These are phyloP conservation scores for Cladosporium austrohemisphaericum DNA, from an alignment of 2,329 filamentous ascomycete genomes.

Conservation along the genomic window DNA sequence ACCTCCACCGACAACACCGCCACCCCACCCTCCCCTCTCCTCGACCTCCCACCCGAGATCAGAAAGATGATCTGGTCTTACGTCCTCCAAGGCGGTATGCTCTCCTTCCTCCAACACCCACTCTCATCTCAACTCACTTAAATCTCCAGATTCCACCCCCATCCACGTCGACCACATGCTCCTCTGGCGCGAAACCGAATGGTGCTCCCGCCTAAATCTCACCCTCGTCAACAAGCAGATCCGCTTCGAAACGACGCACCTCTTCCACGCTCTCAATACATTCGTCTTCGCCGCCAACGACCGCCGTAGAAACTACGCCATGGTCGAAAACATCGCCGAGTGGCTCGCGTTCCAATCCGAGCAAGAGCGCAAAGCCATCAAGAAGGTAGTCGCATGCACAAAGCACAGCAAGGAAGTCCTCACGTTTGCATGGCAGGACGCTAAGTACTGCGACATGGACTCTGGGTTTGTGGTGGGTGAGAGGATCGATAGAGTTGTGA, in stretches of 20 bases:
- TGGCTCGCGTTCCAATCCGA: neutral
- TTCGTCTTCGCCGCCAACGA: constrained; percentile 1
- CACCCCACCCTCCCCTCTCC: neutral
- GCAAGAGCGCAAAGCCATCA: neutral
- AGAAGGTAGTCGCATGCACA: neutral
- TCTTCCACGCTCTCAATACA: constrained; percentile 2
- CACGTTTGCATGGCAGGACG: neutral
- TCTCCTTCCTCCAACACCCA: neutral
- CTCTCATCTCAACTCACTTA: neutral
- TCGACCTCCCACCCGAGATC: constrained; percentile 8
- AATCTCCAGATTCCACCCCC: neutral
- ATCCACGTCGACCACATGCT: constrained; percentile 1
- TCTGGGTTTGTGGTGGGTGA: neutral
- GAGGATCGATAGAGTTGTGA: neutral
- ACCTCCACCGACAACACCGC: no score
- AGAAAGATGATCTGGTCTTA: constrained; percentile 6
- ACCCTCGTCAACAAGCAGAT: constrained; percentile 27
- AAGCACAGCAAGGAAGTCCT: neutral
- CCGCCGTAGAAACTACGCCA: neutral
- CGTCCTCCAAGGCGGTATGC: constrained; percentile 2
- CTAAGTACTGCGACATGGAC: neutral
- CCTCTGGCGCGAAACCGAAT: neutral
- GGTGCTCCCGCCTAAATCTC: constrained; percentile 17
- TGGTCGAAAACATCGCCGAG: neutral
- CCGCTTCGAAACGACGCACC: constrained; percentile 20